Evolutionary conservation across 176 grass and related monocot genomes (phyloP).

Genomic region (Zea luxurians): DNA sequence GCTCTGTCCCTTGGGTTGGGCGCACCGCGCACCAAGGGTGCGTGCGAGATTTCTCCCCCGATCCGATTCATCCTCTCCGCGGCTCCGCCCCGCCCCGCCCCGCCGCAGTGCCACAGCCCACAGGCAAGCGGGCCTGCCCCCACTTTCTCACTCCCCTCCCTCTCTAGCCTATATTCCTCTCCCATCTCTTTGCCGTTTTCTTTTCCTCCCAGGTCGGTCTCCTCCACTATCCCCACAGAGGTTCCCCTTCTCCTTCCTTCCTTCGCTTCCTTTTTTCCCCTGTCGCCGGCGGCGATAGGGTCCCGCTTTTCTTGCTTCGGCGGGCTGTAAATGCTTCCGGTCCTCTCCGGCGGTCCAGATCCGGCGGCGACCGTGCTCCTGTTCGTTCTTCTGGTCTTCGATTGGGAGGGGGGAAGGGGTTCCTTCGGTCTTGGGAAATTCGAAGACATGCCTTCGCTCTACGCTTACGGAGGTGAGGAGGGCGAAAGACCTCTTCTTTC

Average conservation of each 20-base stretch:
- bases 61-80: neutral
- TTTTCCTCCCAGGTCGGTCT: slow-evolving; percentile 3
- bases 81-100: too few relatives aligned
- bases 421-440: slow-evolving; percentile 10
- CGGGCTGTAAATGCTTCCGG: slow-evolving; percentile 63
- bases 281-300: slow-evolving; percentile 53
- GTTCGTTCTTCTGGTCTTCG: neutral
- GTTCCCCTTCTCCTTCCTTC: neutral
- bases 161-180: neutral
- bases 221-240: neutral
- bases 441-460: slow-evolving; percentile 56
- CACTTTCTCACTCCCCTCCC: neutral
- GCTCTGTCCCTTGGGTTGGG: slow-evolving; percentile 5
- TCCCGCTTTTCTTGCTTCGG: slow-evolving; percentile 33
- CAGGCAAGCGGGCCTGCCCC: neutral
- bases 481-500: neutral
- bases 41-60: neutral
- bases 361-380: slow-evolving; percentile 18
- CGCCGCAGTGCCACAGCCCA: neutral
- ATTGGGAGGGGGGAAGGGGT: slow-evolving; percentile 30
- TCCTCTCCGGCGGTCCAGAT: slow-evolving; percentile 38
- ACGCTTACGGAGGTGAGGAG: slow-evolving; percentile 56
- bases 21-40: neutral
- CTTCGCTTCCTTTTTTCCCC: slow-evolving; percentile 49
- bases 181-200: neutral